Evolutionary conservation across 495 filamentous ascomycete species (phyloP), one percentile per base, ranked within the genome.

Genomic region (Aspergillus hancockii): DNA sequence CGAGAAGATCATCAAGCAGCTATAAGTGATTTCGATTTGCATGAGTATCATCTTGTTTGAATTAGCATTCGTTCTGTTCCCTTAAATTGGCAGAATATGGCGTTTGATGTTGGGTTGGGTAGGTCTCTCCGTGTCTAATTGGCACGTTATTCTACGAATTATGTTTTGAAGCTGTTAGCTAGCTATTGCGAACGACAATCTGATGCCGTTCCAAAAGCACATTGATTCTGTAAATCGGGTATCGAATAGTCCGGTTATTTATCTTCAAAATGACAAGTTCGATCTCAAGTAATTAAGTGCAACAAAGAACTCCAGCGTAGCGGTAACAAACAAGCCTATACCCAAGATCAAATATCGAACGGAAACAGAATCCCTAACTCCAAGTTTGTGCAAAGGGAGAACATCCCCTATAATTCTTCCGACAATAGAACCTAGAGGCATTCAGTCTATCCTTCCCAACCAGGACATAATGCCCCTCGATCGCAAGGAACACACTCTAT

Each of bases 1-100:
- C 57, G 91, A 95, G 81, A 90, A 90, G 85, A 81, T 94, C 56
- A 80, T 88, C 52, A 84, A 83, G 73, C 72, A 81, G 67, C 69
- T 83, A 38, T 88, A 75, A 77, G 51, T 7, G 8, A 31, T 8
- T 25, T 23, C 32, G 23, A 41, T 28, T n/a, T 18, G 28, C 38
- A 47, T 49, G 43, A 47, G 1, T 12, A 47, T 16, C 43, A 58
- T 6, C 28, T 41, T 19, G 59, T 34, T 55, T 34, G 6, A 16
- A 57, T 59, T 53, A 57, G 25, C 28, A 40, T 54, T 49, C 55
- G 32, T 43, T 30, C 30, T 47, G 14, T 36, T 32, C 10, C 30
- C 40, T 9, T 57, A 36, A 12, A 23, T 54, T 52, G 49, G 54
- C 31, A 60, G 30, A 53, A 13, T 32, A n/a, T 52, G 61, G 63